phyloP scores from a whole-genome alignment of 2,329 filamentous ascomycete species.

The Bipolaris zeicola region DNA sequence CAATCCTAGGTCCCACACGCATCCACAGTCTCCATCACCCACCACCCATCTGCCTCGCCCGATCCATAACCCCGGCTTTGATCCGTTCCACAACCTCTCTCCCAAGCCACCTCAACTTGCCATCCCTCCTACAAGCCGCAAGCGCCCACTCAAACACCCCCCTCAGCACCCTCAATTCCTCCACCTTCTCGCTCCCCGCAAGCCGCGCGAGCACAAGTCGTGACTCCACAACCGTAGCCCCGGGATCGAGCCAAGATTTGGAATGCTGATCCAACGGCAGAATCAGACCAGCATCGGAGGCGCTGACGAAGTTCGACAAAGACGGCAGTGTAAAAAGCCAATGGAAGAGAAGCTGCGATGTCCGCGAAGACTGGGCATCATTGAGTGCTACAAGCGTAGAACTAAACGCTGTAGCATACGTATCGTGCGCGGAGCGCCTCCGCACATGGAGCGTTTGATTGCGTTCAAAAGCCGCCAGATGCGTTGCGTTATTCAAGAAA shows the following conservation, averaged over 20 bases:
- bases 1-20: not conserved
- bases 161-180: conserved; percentile 63
- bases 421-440: conserved; percentile 64
- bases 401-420: conserved; percentile 68
- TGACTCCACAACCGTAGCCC: conserved; percentile 70
- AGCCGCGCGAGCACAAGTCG: conserved; percentile 64
- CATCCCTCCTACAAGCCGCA: conserved; percentile 39
- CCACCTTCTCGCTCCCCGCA: conserved; percentile 54
- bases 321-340: conserved; percentile 73
- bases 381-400: conserved; percentile 77
- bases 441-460: conserved; percentile 78
- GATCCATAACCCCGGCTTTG: conserved; percentile 56
- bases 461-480: conserved; percentile 67
- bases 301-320: conserved; percentile 50
- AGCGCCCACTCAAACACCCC: conserved; percentile 72
- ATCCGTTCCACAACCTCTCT: conserved; percentile 61
- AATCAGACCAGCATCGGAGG: conserved; percentile 64
- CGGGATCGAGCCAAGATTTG: conserved; percentile 57
- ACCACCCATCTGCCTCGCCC: conserved; percentile 34
- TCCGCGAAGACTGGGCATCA: conserved; percentile 55
- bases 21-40: not conserved
- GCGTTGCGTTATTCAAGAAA: conserved; percentile 66
- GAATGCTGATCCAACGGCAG: conserved; percentile 52
- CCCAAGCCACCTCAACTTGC: conserved; percentile 59
- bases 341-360: conserved; percentile 61